phyloP scores from a whole-genome alignment of 169 alveolate genomes.

The Cryptosporidium canis region DNA sequence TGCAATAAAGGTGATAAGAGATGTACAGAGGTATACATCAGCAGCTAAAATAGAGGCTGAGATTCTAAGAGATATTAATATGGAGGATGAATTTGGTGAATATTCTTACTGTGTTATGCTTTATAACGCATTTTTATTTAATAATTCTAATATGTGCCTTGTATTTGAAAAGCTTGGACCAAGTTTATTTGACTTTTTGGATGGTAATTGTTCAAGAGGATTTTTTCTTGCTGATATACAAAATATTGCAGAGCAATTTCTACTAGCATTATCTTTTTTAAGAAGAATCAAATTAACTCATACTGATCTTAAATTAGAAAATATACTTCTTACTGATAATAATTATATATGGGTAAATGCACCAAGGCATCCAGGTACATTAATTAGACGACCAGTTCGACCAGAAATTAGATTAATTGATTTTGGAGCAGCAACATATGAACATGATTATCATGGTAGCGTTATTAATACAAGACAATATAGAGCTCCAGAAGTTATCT shows the following conservation, averaged over 20 bases:
- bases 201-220: constrained; percentile 92
- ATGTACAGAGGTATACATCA: constrained; percentile 92
- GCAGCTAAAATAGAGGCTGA: constrained; percentile 97
- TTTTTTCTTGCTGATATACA: constrained; percentile 91
- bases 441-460: constrained; percentile 93
- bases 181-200: constrained; percentile 93
- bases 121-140: constrained; percentile 88
- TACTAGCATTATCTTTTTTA: constrained; percentile 91
- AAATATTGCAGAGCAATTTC: constrained; percentile 90
- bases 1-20: constrained; percentile 94
- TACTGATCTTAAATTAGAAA: constrained; percentile 99
- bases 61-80: constrained; percentile 86
- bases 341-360: constrained; percentile 76
- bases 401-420: constrained; percentile 94
- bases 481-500: constrained; percentile 98
- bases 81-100: constrained; percentile 85
- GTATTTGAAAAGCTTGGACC: constrained; percentile 96
- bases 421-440: constrained; percentile 98
- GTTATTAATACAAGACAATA: constrained; percentile 98
- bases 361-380: constrained; percentile 79
- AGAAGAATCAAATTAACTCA: constrained; percentile 92
- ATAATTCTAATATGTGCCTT: constrained; percentile 89
- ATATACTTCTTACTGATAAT: constrained; percentile 89
- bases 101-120: constrained; percentile 89
- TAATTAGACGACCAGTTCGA: constrained; percentile 83